Evolutionary conservation across 768 basidiomycete genomes (phyloP).

Genomic region (Russula sp.): DNA sequence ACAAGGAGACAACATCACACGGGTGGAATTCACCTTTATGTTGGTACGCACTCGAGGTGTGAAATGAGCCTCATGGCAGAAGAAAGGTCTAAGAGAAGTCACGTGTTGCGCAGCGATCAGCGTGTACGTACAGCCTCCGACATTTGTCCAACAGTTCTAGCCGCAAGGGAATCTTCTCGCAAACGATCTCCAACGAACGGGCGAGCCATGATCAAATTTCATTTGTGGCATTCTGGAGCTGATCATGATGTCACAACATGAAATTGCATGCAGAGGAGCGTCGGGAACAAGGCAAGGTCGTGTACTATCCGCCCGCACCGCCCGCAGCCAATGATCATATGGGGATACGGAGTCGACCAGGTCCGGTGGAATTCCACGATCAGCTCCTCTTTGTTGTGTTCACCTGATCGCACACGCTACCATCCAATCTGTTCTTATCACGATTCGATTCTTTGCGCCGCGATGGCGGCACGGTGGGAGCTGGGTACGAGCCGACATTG

Average conservation of each 20-base stretch:
- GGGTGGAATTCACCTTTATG: background rate
- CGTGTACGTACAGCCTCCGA: background rate
- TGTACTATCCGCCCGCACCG: no score
- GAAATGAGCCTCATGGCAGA: background rate
- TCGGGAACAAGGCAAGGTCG: no score
- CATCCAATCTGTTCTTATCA: background rate
- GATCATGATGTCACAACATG: no score
- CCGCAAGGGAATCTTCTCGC: background rate
- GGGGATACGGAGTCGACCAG: background rate
- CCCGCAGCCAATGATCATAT: no score
- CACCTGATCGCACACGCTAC: background rate
- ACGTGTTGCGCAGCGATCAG: background rate
- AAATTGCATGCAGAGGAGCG: background rate
- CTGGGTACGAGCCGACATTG: conserved; percentile 7
- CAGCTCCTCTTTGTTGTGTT: conserved; percentile 1
- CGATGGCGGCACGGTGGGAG: background rate
- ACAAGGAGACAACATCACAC: background rate
- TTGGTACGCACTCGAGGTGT: background rate
- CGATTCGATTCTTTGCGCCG: conserved; percentile 15
- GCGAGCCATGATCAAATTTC: no score
- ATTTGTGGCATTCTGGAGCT: no score
- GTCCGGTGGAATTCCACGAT: background rate
- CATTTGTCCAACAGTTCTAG: background rate
- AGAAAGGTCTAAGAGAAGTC: background rate
- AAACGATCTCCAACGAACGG: no score